phyloP scores from a whole-genome alignment of 2,329 filamentous ascomycete species.

The Paraphaeosphaeria minitans region DNA sequence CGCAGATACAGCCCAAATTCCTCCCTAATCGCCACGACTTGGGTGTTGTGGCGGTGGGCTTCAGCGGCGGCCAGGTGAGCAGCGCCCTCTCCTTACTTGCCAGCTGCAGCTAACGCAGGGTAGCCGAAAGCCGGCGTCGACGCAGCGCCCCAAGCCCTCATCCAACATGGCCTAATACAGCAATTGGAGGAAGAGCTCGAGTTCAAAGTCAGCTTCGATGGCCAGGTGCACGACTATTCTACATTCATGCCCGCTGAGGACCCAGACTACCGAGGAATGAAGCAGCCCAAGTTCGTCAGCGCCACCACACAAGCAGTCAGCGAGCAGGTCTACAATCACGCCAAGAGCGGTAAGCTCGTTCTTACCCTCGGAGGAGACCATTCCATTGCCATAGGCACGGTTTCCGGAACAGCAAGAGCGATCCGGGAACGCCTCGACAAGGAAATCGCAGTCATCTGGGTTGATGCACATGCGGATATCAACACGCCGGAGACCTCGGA shows the following conservation, averaged over 20 bases:
- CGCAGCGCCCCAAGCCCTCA: constrained; percentile 84
- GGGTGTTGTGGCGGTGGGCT: constrained; percentile 91
- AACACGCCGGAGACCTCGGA: constrained; percentile 91
- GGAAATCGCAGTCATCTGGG: constrained; percentile 96
- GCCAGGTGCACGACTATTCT: constrained; percentile 79
- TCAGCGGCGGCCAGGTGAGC: constrained; percentile 91
- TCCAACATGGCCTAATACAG: constrained; percentile 82
- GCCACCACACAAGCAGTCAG: constrained; percentile 81
- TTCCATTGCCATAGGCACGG: constrained; percentile 92
- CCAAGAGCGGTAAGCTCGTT: constrained; percentile 80
- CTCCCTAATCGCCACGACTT: constrained; percentile 79
- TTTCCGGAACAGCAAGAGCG: constrained; percentile 85
- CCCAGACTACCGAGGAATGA: constrained; percentile 88
- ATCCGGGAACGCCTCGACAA: constrained; percentile 79
- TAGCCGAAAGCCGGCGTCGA: constrained; percentile 92
- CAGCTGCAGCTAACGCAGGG: constrained; percentile 17
- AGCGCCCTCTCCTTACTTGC: constrained; percentile 12
- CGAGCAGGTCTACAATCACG: constrained; percentile 86
- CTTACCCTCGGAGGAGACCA: constrained; percentile 96
- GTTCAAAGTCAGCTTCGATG: constrained; percentile 86
- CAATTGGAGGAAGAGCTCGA: constrained; percentile 85
- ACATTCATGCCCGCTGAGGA: constrained; percentile 74
- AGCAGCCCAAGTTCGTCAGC: constrained; percentile 85
- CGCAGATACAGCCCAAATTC: constrained; percentile 72
- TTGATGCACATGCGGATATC: constrained; percentile 97